Evolutionary conservation across 148 eudicot species (phyloP), one percentile per base, ranked within the genome.

Genomic region (Oxyria digyna): DNA sequence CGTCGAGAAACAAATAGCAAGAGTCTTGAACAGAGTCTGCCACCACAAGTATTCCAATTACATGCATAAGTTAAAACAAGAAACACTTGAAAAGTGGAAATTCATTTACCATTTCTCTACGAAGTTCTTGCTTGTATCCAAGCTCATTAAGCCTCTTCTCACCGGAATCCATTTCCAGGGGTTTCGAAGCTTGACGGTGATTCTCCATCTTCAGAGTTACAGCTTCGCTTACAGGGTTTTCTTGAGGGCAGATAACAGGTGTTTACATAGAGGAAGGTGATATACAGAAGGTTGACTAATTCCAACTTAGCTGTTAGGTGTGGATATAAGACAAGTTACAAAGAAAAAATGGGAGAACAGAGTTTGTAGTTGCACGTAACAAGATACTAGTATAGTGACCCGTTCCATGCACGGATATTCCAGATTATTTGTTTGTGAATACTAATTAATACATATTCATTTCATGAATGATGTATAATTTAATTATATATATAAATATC

Each of bases 81-180:
- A n/a, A n/a, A n/a, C n/a, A n/a, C n/a, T n/a, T n/a, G n/a, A n/a
- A n/a, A 35, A 6, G 1, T 24, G 12, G 32, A 33, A 1, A n/a
- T n/a, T n/a, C n/a, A n/a, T n/a, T n/a, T 40, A 82, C 88, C 88
- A 85, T 85, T 68, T 85, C 88, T 78, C 88, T 74, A 64, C 88
- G 67, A 21, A 85, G 84, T 76, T 85, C 88, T 74, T 85, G 88
- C 74, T 82, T 85, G 80, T 85, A 85, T 43, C 88, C 88, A 3
- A 85, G 76, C 69, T 85, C 88, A 49, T 85, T 85, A n/a, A 85
- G 86, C 72, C 86, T 75, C 54, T 82, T 85, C 70, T 85, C 88
- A 4, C 88, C 88, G 3, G 88, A 78, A 85, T 85, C 86, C 77
- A 85, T 76, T 62, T 75, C 85, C 67, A 43, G 41, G 8, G 42